Conservation (phyloP, 2,329 filamentous ascomycete genomes). For the Pyricularia pennisetigena region DNA sequence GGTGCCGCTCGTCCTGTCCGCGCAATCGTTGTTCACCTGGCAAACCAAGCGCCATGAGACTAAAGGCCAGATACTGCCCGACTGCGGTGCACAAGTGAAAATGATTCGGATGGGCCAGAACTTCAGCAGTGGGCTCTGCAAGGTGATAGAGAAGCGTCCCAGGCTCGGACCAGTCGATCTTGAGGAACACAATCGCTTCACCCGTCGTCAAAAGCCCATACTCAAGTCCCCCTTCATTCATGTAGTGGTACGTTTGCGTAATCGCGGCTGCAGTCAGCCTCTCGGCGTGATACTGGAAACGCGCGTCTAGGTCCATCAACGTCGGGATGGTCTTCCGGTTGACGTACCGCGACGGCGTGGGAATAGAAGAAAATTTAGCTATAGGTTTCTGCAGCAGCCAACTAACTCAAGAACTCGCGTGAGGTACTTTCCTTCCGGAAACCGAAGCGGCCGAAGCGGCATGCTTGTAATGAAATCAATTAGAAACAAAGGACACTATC, state of each 20-base stretch:
- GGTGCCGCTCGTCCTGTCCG: no score
- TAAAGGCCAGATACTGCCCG: no score
- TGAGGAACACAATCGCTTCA: slow-evolving; percentile 33
- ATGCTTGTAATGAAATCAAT: not conserved
- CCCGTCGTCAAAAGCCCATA: slow-evolving; percentile 31
- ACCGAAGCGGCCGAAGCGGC: not conserved
- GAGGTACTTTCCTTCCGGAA: not conserved
- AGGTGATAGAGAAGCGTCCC: no score
- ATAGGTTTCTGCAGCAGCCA: no score
- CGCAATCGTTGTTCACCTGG: no score
- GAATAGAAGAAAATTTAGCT: not conserved
- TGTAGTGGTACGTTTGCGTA: slow-evolving; percentile 38
- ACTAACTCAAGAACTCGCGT: not conserved
- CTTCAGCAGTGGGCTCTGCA: no score
- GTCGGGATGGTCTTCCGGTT: slow-evolving; percentile 15
- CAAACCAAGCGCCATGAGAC: no score
- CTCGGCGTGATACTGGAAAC: slow-evolving; percentile 25
- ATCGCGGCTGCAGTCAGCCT: slow-evolving; percentile 29
- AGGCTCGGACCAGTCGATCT: no score
- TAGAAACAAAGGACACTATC: no score
- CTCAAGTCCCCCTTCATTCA: slow-evolving; percentile 32
- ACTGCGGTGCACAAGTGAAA: no score
- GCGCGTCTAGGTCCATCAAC: no score
- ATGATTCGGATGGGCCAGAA: no score
- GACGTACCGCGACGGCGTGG: slow-evolving; percentile 6